Conservation (phyloP, 139 green algal species). For the Ostreobium quekettii region DNA sequence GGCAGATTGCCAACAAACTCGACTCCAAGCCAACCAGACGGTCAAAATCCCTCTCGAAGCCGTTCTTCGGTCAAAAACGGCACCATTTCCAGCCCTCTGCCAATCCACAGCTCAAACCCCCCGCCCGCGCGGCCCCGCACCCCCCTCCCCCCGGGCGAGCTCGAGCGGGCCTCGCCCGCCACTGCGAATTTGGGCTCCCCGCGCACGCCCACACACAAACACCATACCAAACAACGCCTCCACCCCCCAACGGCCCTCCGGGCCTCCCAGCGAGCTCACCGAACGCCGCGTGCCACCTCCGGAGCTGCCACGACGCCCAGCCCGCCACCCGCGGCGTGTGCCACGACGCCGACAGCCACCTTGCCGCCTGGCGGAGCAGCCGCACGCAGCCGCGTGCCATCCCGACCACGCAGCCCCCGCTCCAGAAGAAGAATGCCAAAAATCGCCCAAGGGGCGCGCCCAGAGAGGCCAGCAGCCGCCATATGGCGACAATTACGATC, state of each 20-base stretch:
- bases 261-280: constrained; percentile 34
- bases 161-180: too few relatives aligned
- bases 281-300: constrained; percentile 54
- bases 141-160: too few relatives aligned
- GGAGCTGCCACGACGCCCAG: constrained; percentile 30
- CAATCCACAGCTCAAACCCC: too few relatives aligned
- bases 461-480: constrained; percentile 25
- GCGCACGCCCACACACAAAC: too few relatives aligned
- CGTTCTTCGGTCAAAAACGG: too few relatives aligned
- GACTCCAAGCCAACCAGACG: too few relatives aligned
- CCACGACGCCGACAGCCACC: constrained; percentile 45
- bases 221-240: too few relatives aligned
- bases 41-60: too few relatives aligned
- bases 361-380: constrained; percentile 29
- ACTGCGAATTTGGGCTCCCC: too few relatives aligned
- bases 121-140: too few relatives aligned
- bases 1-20: too few relatives aligned
- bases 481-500: constrained; percentile 22
- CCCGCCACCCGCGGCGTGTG: constrained; percentile 24
- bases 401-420: constrained; percentile 24
- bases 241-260: background rate
- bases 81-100: too few relatives aligned
- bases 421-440: constrained; percentile 35
- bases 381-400: constrained; percentile 30
- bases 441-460: constrained; percentile 28